Evolutionary conservation across 139 green algal species (phyloP), one percentile per base, ranked within the genome.

Genomic region (Chlamydomonas schloesseri): DNA sequence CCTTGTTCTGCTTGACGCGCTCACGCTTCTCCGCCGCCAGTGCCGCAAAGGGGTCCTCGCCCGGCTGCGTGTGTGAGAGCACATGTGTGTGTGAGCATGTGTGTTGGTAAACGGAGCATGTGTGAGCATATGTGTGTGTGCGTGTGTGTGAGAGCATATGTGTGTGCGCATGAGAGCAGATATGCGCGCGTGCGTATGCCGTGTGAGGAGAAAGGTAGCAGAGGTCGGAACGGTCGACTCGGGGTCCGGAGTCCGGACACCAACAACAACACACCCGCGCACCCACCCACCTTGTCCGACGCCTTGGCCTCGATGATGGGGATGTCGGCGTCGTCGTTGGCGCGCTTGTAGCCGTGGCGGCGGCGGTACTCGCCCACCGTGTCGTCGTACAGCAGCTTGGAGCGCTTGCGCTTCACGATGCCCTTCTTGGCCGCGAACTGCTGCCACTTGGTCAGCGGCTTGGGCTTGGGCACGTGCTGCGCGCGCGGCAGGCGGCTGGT

Each of bases 351-450:
- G 11, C 98, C 98, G 88, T 96, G 92, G 24, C 97, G 91, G 53
- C 97, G 89, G 73, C 88, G 88, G 92, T 93, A 99, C 73, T 98
- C 95, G 34, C 88, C 73, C 21, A 75, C 68, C 9, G 87, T 81
- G 81, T 99, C 97, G 71, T 99, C 98, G 79, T 89, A 98, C 79
- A 94, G 92, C 58, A 97, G 79, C 91, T 97, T 98, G 90, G 88
- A 95, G 69, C 95, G 93, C 93, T 99, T 99, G 73, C 96, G 97
- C 82, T 95, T 96, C 15, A 88, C 55, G 71, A 99, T 99, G 80
- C 97, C 97, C 92, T 99, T 99, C 82, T 95, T 83, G 91, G 97
- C 88, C 29, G 97, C 97, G 93, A 99, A 99, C 74, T 95, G 86
- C 92, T 99, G 94, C 97, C 97, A 99, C 86, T 95, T 96, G 18